Evolutionary conservation across 75 land plant species (phyloP).

Genomic region (Pinus albicaulis): DNA sequence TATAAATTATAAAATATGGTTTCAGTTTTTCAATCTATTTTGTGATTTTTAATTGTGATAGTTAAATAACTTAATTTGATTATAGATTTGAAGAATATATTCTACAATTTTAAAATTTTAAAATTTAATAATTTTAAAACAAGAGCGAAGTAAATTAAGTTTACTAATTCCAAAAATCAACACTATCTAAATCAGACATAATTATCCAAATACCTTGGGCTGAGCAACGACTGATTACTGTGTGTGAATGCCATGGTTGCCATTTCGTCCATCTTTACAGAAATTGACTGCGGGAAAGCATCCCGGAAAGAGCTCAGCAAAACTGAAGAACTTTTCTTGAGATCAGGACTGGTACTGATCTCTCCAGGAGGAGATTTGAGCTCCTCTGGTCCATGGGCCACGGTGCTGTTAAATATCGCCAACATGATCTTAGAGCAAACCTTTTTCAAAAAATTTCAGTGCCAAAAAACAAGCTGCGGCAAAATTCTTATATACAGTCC

Average conservation of each 20-base stretch:
- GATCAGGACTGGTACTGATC: slow-evolving; percentile 10
- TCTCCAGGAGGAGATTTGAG: slow-evolving; percentile 23
- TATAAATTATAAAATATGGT: neutral
- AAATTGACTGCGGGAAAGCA: slow-evolving; percentile 16
- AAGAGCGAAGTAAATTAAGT: too few relatives aligned
- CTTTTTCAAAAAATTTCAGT: too few relatives aligned
- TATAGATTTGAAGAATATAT: too few relatives aligned
- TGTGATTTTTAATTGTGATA: too few relatives aligned
- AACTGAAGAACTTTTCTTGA: slow-evolving; percentile 3
- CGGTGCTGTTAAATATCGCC: slow-evolving; percentile 44
- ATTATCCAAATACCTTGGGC: slow-evolving; percentile 27
- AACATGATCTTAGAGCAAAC: slow-evolving; percentile 19
- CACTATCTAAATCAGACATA: neutral
- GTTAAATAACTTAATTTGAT: too few relatives aligned
- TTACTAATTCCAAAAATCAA: neutral
- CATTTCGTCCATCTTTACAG: slow-evolving; percentile 20
- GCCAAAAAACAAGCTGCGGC: too few relatives aligned
- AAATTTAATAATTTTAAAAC: too few relatives aligned
- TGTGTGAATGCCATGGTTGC: slow-evolving; percentile 34
- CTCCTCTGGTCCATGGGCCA: slow-evolving; percentile 52
- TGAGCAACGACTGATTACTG: slow-evolving; percentile 20
- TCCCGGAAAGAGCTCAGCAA: slow-evolving; percentile 14
- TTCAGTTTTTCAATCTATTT: too few relatives aligned
- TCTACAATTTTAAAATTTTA: too few relatives aligned
- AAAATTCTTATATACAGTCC: too few relatives aligned